Base-by-base conservation (phyloP, 2,329 filamentous ascomycete genomes). In the Exophiala bonariae region DNA sequence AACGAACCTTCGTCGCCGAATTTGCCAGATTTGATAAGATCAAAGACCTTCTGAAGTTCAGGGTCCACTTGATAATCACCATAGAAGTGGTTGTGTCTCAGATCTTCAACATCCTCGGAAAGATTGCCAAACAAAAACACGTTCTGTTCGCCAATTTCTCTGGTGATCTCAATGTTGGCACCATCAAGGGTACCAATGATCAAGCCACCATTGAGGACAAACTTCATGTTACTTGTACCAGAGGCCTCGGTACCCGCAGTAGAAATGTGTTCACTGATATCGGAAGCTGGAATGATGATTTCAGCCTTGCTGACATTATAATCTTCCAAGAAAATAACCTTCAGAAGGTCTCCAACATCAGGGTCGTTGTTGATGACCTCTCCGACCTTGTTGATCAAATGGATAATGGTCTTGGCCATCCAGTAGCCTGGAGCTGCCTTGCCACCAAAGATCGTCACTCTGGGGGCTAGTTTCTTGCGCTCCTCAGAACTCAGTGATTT, bases 271-370 rank as follows among this genome's bases (percentile, higher is more conserved):
- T 99, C 93, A 70, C 90, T 96, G 62, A 99, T 85, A 62, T 99
- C 93, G 16, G 89, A 96, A 10, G 93, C 93, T 10, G 93, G 93
- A 56, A 82, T 82, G 62, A 99, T 96, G 63, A 97, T 91, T 73
- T 99, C 93, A 3, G 93, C 93, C 77, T 99, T 99, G 81, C 90
- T 96, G 64, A 99, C 93, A 59, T 99, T 99, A 80, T 99, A 99
- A 71, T 99, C 93, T 65, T 95, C 89, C 44, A 99, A 72, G 77
- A 96, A 99, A 63, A 99, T 84, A 43, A 99, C 93, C 78, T 99
- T 99, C 64, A 99, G 80, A 22, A 95, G 77, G 63, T 97, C 92
- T 23, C 92, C 92, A 63, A 97, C 85, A 26, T 97, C 93, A 34
- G 82, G 77, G 62, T 99, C 93, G 32, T 88, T 87, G 75, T 99